Percentiles rank a stretch among this genome's conserved stretches.
Conservation (phyloP, 179 eudicot genomes). For the Beta lomatogona region DNA sequence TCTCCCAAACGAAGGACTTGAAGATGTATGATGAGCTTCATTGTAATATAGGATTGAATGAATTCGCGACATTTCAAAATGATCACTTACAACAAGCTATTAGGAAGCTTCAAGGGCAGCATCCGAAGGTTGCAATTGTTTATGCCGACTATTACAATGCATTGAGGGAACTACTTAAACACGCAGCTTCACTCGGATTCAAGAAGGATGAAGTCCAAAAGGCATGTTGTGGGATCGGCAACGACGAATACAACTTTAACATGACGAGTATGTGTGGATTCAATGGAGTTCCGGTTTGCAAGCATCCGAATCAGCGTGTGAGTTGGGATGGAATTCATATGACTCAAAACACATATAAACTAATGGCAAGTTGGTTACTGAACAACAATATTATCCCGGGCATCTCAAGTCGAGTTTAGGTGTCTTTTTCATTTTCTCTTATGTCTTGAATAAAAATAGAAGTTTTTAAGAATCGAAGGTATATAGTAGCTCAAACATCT, state of each 20-base stretch:
- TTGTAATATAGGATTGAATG: constrained; percentile 7
- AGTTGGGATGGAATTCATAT: constrained; percentile 34
- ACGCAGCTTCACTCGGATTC: background rate
- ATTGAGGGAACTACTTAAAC: background rate
- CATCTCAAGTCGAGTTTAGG: background rate
- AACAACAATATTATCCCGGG: background rate
- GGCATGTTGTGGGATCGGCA: constrained; percentile 21
- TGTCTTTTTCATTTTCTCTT: background rate
- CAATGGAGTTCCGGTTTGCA: constrained; percentile 15
- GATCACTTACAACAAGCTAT: constrained; percentile 5
- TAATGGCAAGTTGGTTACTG: constrained; percentile 2
- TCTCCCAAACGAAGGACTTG: constrained; percentile 5
- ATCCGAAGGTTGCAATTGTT: constrained; percentile 17
- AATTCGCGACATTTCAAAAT: constrained; percentile 10
- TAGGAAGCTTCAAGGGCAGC: constrained; percentile 8
- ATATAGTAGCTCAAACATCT: too few relatives aligned
- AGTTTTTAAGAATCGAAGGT: too few relatives aligned
- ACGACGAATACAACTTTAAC: constrained; percentile 16
- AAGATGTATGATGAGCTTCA: constrained; percentile 19
- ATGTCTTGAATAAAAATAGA: too few relatives aligned
- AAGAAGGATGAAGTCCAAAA: background rate
- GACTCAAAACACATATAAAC: constrained; percentile 21
- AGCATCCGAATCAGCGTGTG: constrained; percentile 15
- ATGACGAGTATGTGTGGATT: constrained; percentile 8
- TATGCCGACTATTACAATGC: constrained; percentile 30